Evolutionary conservation across 495 filamentous ascomycete genomes (phyloP), one percentile per base, ranked within the genome.

Genomic region (Trichoderma orchidacearum): DNA sequence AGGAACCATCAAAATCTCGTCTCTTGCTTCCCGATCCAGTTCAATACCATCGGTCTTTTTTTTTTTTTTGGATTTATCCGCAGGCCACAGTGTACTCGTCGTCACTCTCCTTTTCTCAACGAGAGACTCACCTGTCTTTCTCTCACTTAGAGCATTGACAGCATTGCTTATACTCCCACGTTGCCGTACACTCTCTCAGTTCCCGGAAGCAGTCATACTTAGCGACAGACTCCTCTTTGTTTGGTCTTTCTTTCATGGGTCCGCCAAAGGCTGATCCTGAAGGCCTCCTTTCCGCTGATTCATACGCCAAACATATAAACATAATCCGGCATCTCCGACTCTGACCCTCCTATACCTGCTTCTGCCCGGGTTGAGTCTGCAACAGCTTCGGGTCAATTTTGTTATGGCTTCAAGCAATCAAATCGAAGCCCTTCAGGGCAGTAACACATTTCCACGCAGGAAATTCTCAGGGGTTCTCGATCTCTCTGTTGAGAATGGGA

Each of bases 401-500:
- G 41, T 8, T 23, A 48, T 48, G 41, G 41, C 41, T 23, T 13
- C 41, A 9, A 25, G 18, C 41, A 27, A 8, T 17, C 11, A 13
- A 11, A 7, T 12, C 21, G 41, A 48, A 1, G 3, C 21, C 41
- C 21, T 48, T 27, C 13, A 25, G 21, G 41, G 41, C 41, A 27
- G 21, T 23, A 48, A 25, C n/a, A 17, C 41, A 18, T 48, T 48
- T 28, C 41, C 41, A 2, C 41, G 41, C 23, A 17, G 51, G 1
- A 17, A 17, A 18, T 8, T 21, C 28, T 6, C 11, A 53, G 30
- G n/a, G n/a, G 13, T 13, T 21, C 6, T 23, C 17, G 53, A 55
- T 15, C 32, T 38, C 30, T 36, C 53, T 7, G 21, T 13, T 15
- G 53, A 55, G 5, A 25, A 17, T 8, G 65, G 68, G 23, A 28